These are phyloP conservation scores for Syzygium oleosum DNA, from an alignment of 345 rosid genomes.

Conservation along the genomic window DNA sequence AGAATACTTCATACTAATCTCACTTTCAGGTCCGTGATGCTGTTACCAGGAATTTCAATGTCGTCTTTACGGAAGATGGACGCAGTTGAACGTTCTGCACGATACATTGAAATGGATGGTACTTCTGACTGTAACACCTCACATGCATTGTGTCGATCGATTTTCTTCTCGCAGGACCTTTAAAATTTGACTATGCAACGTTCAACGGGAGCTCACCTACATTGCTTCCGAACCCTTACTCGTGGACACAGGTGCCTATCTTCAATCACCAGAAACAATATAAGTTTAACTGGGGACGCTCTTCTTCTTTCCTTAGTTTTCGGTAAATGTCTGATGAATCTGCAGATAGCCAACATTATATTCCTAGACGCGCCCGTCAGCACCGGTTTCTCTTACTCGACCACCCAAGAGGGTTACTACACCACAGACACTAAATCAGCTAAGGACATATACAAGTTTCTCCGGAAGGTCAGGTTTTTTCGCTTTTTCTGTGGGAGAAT, in stretches of 20 bases:
- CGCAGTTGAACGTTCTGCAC: neutral
- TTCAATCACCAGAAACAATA: neutral
- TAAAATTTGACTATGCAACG: slow-evolving; percentile 8
- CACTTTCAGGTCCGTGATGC: neutral
- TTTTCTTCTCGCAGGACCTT: slow-evolving; percentile 19
- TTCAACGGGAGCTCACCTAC: slow-evolving; percentile 32
- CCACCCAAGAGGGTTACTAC: slow-evolving; percentile 6
- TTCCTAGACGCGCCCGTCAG: slow-evolving; percentile 28
- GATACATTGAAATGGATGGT: neutral
- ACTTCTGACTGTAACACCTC: neutral
- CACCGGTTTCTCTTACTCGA: slow-evolving; percentile 28
- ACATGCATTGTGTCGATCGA: neutral
- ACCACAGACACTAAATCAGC: slow-evolving; percentile 9
- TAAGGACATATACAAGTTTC: slow-evolving; percentile 11
- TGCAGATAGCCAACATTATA: slow-evolving; percentile 23
- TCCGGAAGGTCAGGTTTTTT: slow-evolving; percentile 9
- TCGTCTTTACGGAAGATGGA: neutral
- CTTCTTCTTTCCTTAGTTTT: neutral
- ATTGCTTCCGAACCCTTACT: slow-evolving; percentile 8
- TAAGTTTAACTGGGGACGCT: neutral
- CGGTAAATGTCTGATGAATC: neutral
- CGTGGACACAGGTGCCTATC: slow-evolving; percentile 31
- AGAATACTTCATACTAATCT: neutral
- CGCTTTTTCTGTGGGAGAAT: neutral
- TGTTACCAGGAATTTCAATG: neutral